These are phyloP conservation scores for Daldinia caldariorum DNA, from an alignment of 495 filamentous ascomycete species.

Conservation along the genomic window DNA sequence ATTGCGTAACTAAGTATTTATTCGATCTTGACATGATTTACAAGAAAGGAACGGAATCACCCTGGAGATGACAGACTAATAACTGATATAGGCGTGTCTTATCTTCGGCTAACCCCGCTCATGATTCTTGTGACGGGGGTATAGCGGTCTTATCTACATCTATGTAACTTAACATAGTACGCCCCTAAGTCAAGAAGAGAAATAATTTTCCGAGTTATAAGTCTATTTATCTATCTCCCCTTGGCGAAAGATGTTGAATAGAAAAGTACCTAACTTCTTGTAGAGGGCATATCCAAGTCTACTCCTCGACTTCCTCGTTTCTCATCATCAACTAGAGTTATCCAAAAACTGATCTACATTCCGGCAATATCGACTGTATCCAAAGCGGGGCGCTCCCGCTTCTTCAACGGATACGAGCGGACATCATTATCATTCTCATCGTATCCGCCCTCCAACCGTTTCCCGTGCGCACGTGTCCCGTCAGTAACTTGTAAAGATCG, in stretches of 20 bases:
- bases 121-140: conserved; percentile 18
- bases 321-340: not conserved
- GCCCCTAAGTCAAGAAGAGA: conserved; percentile 2
- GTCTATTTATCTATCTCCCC: not conserved
- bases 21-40: not conserved
- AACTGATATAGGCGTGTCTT: conserved; percentile 35
- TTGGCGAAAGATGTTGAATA: not conserved
- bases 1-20: not conserved
- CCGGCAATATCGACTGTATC: conserved; percentile 31
- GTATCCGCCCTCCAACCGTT: conserved; percentile 30
- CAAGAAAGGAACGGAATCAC: not conserved
- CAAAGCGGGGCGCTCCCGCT: conserved; percentile 26
- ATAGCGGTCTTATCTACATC: conserved; percentile 16
- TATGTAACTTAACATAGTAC: conserved; percentile 7
- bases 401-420: conserved; percentile 29
- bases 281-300: not conserved
- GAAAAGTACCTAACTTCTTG: not conserved
- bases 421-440: conserved; percentile 19
- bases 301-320: not conserved
- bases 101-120: conserved; percentile 42
- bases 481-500: conserved; percentile 29
- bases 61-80: conserved; percentile 24
- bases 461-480: not conserved
- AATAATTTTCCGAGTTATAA: not conserved
- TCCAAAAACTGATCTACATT: conserved; percentile 39